Base-by-base conservation (phyloP, 108 stramenopile genomes). In the Nannochloropsis salina region DNA sequence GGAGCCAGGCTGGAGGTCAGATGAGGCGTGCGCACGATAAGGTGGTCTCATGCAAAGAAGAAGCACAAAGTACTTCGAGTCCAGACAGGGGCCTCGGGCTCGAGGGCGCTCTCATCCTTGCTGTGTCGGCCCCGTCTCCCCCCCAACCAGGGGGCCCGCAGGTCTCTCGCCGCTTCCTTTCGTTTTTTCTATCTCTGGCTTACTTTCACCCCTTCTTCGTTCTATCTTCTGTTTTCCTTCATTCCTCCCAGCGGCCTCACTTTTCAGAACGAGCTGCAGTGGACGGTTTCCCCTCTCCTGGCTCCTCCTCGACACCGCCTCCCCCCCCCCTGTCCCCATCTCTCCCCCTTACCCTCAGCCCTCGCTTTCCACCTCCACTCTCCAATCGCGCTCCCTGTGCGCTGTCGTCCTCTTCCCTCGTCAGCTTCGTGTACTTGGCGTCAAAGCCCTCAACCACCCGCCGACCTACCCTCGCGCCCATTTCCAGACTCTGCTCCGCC, bases 1-100 rank as follows among this genome's bases (percentile, higher is more conserved):
- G 61, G n/a, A n/a, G 61, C 61, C 61, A 74, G 20, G 20, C n/a
- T 74, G n/a, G 61, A n/a, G 61, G 61, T 74, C 61, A 74, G 61
- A n/a, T 74, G 61, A 74, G 4, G 61, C 31, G 31, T 31, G 31
- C 31, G 31, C 31, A 31, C 31, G 61, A 8, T n/a, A 74, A 3
- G 61, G 1, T n/a, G 2, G n/a, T 74, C 10, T 51, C 4, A n/a
- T n/a, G 8, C 15, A n/a, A 74, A n/a, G n/a, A 74, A n/a, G 0
- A 8, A 74, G 61, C 15, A 6, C 20, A 74, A 74, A 74, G 61
- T 74, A 74, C 61, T 31, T 31, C 31, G 31, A 31, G 31, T 31
- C 0, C 31, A 31, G 31, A 31, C 31, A 31, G 31, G 1, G 31
- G 31, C 31, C 31, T 31, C 31, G 31, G 31, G 31, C 31, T 31